These are phyloP conservation scores for Suillus tomentosus DNA, from an alignment of 768 basidiomycete species.

Conservation along the genomic window DNA sequence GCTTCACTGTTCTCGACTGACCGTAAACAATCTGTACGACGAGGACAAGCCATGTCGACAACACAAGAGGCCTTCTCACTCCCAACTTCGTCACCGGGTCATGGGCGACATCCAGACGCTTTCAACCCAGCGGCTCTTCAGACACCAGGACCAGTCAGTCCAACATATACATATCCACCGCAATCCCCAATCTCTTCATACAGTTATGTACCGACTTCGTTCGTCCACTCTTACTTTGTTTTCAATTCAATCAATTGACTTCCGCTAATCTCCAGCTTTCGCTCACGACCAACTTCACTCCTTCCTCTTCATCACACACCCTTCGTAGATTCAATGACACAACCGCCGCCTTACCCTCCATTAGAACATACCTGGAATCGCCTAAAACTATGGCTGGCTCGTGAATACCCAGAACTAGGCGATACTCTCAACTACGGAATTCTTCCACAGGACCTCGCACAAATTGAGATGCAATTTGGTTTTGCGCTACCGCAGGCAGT, in stretches of 20 bases:
- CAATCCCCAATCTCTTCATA: conserved; percentile 54
- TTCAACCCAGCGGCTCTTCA: conserved; percentile 57
- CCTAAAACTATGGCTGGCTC: conserved; percentile 75
- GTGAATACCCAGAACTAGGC: conserved; percentile 91
- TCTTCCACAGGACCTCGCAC: conserved; percentile 73
- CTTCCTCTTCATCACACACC: conserved; percentile 69
- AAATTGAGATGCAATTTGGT: conserved; percentile 84
- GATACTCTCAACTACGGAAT: conserved; percentile 96
- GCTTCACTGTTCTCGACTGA: conserved; percentile 62
- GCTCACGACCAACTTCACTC: conserved; percentile 54
- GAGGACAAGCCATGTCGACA: conserved; percentile 68
- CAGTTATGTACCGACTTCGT: conserved; percentile 64
- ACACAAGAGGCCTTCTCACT: conserved; percentile 91
- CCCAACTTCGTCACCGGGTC: conserved; percentile 68
- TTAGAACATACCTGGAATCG: conserved; percentile 84
- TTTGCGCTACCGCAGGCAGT: conserved; percentile 81
- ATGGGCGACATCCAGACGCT: conserved; percentile 54
- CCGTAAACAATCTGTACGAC: conserved; percentile 48
- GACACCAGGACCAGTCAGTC: conserved; percentile 50
- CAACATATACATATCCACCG: conserved; percentile 80
- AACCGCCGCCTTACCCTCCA: conserved; percentile 63
- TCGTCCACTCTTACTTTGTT: conserved; percentile 17
- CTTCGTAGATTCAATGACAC: conserved; percentile 40
- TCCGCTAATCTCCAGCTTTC: conserved; percentile 30
- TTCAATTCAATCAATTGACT: conserved; percentile 9